A percentile compares a stretch with the other conserved stretches of the same genome.
These are phyloP conservation scores for Hortaea sp. DNA, from an alignment of 2,329 filamentous ascomycete genomes.

Conservation along the genomic window DNA sequence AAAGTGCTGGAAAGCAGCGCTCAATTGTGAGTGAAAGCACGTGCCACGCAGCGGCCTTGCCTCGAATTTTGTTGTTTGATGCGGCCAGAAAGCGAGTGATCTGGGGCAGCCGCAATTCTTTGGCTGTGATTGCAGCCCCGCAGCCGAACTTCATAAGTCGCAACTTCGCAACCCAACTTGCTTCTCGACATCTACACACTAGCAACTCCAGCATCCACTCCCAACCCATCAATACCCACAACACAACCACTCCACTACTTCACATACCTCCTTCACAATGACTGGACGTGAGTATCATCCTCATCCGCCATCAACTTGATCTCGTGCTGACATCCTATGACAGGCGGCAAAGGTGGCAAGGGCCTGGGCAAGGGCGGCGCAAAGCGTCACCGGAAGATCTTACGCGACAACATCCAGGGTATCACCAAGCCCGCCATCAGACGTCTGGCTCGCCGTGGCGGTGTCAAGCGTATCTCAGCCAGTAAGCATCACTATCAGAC, in stretches of 20 bases:
- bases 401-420: conserved; percentile 99
- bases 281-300: conserved; percentile 38
- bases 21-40: too few relatives aligned
- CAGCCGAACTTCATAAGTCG: neutral
- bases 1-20: too few relatives aligned
- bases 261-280: conserved; percentile 32
- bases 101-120: neutral
- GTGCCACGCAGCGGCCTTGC: too few relatives aligned
- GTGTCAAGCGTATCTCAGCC: conserved; percentile 99
- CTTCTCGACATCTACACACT: conserved; percentile 12
- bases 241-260: conserved; percentile 10
- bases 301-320: conserved; percentile 5
- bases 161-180: conserved; percentile 6
- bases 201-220: conserved; percentile 13
- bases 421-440: conserved; percentile 98
- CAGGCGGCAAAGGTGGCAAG: conserved; percentile 93
- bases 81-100: too few relatives aligned
- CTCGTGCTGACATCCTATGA: conserved; percentile 19
- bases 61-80: too few relatives aligned
- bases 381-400: conserved; percentile 98
- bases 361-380: conserved; percentile 96
- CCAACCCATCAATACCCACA: conserved; percentile 16
- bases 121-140: neutral
- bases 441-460: conserved; percentile 96
- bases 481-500: conserved; percentile 41